A percentile compares a stretch with the other conserved stretches of the same genome.
phyloP scores from a whole-genome alignment of 23 red algal species.

The Gracilaria domingensis region DNA sequence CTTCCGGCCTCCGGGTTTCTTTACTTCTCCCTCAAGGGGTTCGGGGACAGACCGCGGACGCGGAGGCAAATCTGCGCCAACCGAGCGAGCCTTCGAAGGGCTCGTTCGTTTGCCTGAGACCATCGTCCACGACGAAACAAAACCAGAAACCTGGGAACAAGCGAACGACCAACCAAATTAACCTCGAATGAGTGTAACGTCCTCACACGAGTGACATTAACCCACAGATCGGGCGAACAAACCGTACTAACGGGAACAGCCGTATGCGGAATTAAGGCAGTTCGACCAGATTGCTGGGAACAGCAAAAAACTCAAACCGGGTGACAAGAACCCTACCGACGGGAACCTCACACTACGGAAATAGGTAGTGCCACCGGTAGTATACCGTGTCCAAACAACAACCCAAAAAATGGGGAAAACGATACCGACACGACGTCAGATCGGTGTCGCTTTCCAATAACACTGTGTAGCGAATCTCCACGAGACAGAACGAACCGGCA shows the following conservation, averaged over 20 bases:
- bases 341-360: background rate
- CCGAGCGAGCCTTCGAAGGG: background rate
- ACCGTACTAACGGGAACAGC: background rate
- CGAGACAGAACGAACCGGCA: background rate
- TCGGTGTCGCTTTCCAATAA: background rate
- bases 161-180: background rate
- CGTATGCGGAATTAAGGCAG: background rate
- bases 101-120: background rate
- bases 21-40: background rate
- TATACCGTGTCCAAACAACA: background rate
- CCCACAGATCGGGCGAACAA: background rate
- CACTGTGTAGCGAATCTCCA: background rate
- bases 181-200: constrained; percentile 2
- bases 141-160: background rate
- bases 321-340: background rate
- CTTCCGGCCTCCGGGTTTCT: constrained; percentile 9
- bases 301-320: background rate
- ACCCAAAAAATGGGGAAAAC: background rate
- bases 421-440: background rate
- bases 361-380: background rate
- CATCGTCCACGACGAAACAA: background rate
- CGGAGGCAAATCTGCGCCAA: background rate
- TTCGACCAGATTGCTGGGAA: background rate
- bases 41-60: constrained; percentile 4
- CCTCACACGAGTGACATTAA: background rate